Percentiles rank a stretch among this genome's conserved stretches.
Conservation (phyloP, 441 rosid genomes). For the Croton laevigatus region DNA sequence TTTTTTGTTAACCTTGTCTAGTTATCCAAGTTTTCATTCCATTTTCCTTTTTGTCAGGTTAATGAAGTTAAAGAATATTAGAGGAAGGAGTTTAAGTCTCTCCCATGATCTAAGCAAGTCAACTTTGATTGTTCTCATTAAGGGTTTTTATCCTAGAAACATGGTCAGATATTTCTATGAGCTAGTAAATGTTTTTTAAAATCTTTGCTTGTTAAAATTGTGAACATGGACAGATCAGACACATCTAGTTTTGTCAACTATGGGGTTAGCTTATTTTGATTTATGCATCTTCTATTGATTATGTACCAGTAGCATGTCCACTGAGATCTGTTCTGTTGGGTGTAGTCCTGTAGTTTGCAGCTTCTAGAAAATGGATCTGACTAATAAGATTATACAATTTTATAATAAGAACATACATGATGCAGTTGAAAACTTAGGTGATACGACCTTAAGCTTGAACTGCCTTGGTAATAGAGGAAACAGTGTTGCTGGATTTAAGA, state of each 20-base stretch:
- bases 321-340: conserved; percentile 19
- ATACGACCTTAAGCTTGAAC: conserved; percentile 67
- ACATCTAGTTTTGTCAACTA: conserved; percentile 90
- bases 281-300: conserved; percentile 28
- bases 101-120: conserved; percentile 33
- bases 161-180: conserved; percentile 42
- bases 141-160: conserved; percentile 56
- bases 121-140: conserved; percentile 31
- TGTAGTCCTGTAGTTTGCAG: conserved; percentile 16
- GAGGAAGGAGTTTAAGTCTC: conserved; percentile 39
- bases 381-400: conserved; percentile 38
- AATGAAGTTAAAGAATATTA: conserved; percentile 38
- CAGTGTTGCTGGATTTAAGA: conserved; percentile 32
- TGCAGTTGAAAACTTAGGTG: conserved; percentile 52
- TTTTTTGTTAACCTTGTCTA: no score
- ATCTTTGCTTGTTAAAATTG: conserved; percentile 19
- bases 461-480: conserved; percentile 52
- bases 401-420: conserved; percentile 34
- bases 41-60: conserved; percentile 34
- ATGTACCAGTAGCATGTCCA: conserved; percentile 27
- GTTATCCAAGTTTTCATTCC: no score
- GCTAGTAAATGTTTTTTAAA: conserved; percentile 16
- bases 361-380: conserved; percentile 56
- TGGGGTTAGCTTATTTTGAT: conserved; percentile 43
- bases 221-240: conserved; percentile 77